A percentile compares a stretch with the other conserved stretches of the same genome.
These are phyloP conservation scores for Emmonsiellopsis sp. DNA, from an alignment of 2,329 filamentous ascomycete species.

Conservation along the genomic window DNA sequence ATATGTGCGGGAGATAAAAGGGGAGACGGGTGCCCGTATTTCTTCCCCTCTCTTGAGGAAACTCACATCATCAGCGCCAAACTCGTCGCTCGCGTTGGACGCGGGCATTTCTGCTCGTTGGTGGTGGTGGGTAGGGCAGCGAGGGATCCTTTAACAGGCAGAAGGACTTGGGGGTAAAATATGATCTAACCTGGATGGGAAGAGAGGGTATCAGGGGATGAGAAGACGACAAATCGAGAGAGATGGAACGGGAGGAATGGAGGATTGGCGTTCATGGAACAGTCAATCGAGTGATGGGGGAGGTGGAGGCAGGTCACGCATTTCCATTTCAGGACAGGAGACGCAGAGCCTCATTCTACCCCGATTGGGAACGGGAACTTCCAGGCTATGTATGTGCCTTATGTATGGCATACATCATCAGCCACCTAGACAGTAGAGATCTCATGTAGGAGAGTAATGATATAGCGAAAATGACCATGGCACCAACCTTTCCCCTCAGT, in stretches of 20 bases:
- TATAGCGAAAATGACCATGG: not conserved
- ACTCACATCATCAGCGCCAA: conserved; percentile 27
- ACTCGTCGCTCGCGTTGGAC: conserved; percentile 45
- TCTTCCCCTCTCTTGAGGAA: not conserved
- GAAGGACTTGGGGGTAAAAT: not conserved
- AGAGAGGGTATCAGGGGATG: too few species aligned
- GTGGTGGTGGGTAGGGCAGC: not conserved
- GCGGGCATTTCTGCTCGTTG: conserved; percentile 36
- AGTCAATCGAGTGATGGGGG: not conserved
- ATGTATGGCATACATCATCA: not conserved
- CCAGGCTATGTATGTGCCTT: not conserved
- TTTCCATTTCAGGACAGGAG: conserved; percentile 7
- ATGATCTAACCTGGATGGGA: not conserved
- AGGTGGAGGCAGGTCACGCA: conserved; percentile 2
- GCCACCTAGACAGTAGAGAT: not conserved
- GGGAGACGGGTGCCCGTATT: too few species aligned
- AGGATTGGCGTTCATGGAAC: too few species aligned
- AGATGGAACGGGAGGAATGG: not conserved
- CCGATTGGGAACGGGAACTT: not conserved
- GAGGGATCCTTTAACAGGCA: not conserved
- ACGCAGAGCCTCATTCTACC: conserved; percentile 3
- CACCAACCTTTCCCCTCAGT: too few species aligned
- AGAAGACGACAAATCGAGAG: too few species aligned
- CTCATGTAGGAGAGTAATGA: not conserved
- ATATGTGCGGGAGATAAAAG: too few species aligned